Evolutionary conservation across 2,329 filamentous ascomycete genomes (phyloP).

Genomic region (Phoma sp.): DNA sequence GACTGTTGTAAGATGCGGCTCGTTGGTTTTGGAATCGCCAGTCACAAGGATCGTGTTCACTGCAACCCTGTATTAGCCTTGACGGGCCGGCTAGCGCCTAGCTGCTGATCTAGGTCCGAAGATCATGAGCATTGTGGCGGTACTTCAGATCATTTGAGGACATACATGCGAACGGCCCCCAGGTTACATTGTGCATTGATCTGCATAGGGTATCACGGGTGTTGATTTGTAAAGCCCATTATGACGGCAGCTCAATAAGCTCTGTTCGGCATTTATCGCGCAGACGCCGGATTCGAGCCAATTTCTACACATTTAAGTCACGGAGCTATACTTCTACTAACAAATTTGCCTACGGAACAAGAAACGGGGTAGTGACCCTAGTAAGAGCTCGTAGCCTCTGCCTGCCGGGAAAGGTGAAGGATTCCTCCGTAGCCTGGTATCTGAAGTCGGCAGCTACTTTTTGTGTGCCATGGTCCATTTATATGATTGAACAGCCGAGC

Average conservation of each 20-base stretch:
- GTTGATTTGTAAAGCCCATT: not conserved
- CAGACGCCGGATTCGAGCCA: not conserved
- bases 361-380: too few relatives aligned
- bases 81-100: not conserved
- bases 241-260: not conserved
- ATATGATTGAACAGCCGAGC: not conserved
- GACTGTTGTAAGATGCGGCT: not conserved
- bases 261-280: not conserved
- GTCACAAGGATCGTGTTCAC: not conserved
- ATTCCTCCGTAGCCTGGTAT: not conserved
- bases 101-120: too few relatives aligned
- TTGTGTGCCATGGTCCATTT: not conserved
- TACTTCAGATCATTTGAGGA: not conserved
- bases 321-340: too few relatives aligned
- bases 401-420: not conserved
- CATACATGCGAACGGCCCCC: not conserved
- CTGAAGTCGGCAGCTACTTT: not conserved
- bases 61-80: not conserved
- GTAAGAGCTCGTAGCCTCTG: too few relatives aligned
- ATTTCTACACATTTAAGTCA: not conserved
- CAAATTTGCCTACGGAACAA: too few relatives aligned
- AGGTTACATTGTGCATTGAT: not conserved
- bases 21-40: not conserved
- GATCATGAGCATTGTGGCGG: constrained; percentile 1
- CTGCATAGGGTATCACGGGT: not conserved